These are phyloP conservation scores for Vaccinium macrocarpon DNA, from an alignment of 148 eudicot genomes.

Conservation along the genomic window DNA sequence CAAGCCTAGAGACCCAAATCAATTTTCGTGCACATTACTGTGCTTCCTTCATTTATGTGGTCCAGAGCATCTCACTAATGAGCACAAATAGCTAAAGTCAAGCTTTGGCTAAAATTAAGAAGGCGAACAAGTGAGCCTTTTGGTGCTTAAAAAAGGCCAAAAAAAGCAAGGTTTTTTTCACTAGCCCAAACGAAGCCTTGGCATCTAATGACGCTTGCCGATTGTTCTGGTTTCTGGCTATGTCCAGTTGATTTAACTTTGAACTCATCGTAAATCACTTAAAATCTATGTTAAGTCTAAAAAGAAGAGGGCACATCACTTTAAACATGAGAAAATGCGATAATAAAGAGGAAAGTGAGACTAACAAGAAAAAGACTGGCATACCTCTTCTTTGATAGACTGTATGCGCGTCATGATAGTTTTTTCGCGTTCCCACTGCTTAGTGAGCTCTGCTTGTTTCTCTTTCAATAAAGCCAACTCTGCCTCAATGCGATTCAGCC, in stretches of 20 bases:
- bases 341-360: not conserved
- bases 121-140: too few relatives aligned
- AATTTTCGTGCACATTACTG: too few relatives aligned
- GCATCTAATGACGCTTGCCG: not conserved
- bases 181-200: not conserved
- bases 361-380: not conserved
- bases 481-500: conserved; percentile 76
- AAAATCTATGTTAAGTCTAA: not conserved
- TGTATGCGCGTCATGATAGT: conserved; percentile 82
- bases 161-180: not conserved
- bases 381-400: conserved; percentile 95
- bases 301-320: not conserved
- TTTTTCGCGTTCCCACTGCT: conserved; percentile 96
- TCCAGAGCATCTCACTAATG: too few relatives aligned
- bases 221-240: not conserved
- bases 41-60: too few relatives aligned
- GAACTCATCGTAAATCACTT: not conserved
- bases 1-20: too few relatives aligned
- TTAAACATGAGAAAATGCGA: not conserved
- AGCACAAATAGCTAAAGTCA: not conserved
- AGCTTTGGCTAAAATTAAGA: not conserved
- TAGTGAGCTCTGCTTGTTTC: conserved; percentile 66
- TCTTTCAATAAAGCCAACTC: conserved; percentile 71
- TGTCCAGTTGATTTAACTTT: conserved; percentile 1
- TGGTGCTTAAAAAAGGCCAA: not conserved